phyloP scores from a whole-genome alignment of 192 early-diverging fungal species.

The Linnemannia zychae region DNA sequence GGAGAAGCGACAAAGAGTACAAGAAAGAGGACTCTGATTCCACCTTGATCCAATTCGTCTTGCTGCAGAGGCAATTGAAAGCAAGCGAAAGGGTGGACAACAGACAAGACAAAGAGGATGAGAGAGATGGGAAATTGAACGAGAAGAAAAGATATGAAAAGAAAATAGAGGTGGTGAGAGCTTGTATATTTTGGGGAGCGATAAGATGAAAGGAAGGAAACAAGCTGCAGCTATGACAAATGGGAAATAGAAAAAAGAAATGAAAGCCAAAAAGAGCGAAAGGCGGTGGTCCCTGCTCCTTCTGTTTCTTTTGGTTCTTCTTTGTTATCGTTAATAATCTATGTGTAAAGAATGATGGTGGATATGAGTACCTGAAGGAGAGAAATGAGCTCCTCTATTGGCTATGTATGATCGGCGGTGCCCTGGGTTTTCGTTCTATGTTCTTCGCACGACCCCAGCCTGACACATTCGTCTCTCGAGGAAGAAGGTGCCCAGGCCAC shows the following conservation, averaged over 20 bases:
- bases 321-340: no score
- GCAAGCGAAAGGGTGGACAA: not conserved
- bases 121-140: not conserved
- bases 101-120: not conserved
- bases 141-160: not conserved
- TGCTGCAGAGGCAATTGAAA: not conserved
- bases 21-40: not conserved
- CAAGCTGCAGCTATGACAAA: not conserved
- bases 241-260: not conserved
- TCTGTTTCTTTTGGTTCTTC: not conserved
- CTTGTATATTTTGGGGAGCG: not conserved
- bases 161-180: slow-evolving; percentile 1
- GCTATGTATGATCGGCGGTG: not conserved
- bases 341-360: no score
- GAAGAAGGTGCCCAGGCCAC: not conserved
- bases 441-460: not conserved
- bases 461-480: not conserved
- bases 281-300: not conserved
- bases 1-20: not conserved
- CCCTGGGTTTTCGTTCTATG: not conserved
- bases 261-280: not conserved
- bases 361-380: no score
- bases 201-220: not conserved
- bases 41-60: not conserved
- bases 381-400: not conserved